Evolutionary conservation across 2,329 filamentous ascomycete genomes (phyloP), one percentile per base, ranked within the genome.

Genomic region (Diaporthe batatas): DNA sequence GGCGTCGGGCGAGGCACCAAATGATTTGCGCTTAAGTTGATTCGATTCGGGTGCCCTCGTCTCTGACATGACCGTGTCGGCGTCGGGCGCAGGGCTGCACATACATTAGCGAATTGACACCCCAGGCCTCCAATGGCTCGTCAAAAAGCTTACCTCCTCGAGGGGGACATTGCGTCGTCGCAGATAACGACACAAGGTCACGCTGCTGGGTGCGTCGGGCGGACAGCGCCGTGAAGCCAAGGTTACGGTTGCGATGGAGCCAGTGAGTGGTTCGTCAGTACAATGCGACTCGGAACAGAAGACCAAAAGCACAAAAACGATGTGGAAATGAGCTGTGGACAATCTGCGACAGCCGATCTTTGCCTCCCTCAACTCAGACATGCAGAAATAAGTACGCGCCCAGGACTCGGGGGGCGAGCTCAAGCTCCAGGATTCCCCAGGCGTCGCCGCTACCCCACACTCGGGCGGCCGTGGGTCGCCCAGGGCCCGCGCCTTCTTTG

Each of bases 11-110:
- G 59, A 74, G 29, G 36, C 54, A 44, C 59, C 59, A 57, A 73
- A 34, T 1, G 73, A 74, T 42, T 74, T 74, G 25, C 73, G 71
- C 71, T 74, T 74, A 10, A 74, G 49, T 29, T 71, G 68, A 6
- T 57, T 70, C 54, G 69, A 73, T 12, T 73, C 68, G 21, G 54
- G 32, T 32, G 32, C n/a, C 32, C 25, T 59, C 7, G 49, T 21
- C 39, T 72, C 55, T n/a, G 49, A 44, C 54, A 53, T 55, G 54
- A 54, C n/a, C 8, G 23, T 39, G 5, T 68, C 62, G 34, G 29
- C 32, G 53, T 34, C 53, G 23, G 68, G 57, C 16, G 49, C 44
- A 42, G 68, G 68, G 55, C 68, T 70, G 42, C 7, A 23, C 6
- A 6, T 29, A 23, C 3, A 11, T 70, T 14, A 70, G 68, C 47